A percentile compares a stretch with the other conserved stretches of the same genome.
Conservation (phyloP, 768 basidiomycete species). For the Tylopilus sp. region DNA sequence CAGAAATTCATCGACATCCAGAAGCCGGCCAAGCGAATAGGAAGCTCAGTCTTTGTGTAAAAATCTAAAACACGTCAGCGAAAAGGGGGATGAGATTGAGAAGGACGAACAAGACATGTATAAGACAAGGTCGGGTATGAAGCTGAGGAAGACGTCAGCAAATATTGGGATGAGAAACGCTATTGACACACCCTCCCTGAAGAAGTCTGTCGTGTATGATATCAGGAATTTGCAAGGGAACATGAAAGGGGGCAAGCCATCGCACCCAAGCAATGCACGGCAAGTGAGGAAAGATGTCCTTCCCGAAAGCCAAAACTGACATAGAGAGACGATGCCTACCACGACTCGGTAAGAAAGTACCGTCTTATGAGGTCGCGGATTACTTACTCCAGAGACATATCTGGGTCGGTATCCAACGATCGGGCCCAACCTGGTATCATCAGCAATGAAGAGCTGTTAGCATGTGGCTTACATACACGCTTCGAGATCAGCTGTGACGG, state of each 20-base stretch:
- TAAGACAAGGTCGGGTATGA: constrained; percentile 57
- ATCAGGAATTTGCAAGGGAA: background rate
- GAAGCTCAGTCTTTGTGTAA: constrained; percentile 56
- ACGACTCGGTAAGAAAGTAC: background rate
- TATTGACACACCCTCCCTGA: constrained; percentile 41
- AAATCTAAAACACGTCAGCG: constrained; percentile 28
- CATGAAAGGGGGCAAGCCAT: background rate
- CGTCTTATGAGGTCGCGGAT: background rate
- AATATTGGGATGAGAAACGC: background rate
- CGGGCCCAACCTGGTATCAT: constrained; percentile 47
- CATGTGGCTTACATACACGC: constrained; percentile 32
- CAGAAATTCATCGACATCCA: constrained; percentile 60
- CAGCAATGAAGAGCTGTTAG: background rate
- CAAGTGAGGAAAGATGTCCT: constrained; percentile 46
- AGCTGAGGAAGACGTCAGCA: constrained; percentile 28
- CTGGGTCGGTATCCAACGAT: constrained; percentile 61
- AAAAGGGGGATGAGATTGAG: background rate
- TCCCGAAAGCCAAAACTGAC: constrained; percentile 58
- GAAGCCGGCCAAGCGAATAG: constrained; percentile 58
- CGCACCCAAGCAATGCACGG: constrained; percentile 46
- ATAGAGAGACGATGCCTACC: constrained; percentile 41
- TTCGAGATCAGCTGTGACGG: constrained; percentile 65
- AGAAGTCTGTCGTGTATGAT: constrained; percentile 28
- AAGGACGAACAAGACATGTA: constrained; percentile 53
- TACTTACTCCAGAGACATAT: constrained; percentile 49